Evolutionary conservation across 2,329 filamentous ascomycete genomes (phyloP).

Genomic region (Camillea tinctor): DNA sequence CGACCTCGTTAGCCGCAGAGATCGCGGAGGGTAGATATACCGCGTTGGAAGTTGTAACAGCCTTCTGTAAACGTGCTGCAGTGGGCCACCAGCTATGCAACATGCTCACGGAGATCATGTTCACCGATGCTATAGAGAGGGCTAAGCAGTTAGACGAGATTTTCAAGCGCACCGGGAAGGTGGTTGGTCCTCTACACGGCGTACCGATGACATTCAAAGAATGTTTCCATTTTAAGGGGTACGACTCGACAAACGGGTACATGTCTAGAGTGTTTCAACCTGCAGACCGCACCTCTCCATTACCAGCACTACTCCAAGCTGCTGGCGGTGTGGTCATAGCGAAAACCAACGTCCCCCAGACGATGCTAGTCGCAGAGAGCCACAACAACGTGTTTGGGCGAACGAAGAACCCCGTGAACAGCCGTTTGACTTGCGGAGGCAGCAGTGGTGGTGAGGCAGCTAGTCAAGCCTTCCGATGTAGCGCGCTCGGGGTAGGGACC

Average conservation of each 20-base stretch:
- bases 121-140: conserved; percentile 26
- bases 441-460: conserved; percentile 53
- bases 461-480: conserved; percentile 23
- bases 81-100: conserved; percentile 45
- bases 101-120: conserved; percentile 28
- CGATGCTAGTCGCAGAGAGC: conserved; percentile 52
- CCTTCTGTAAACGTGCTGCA: conserved; percentile 49
- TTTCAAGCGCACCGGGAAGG: conserved; percentile 33
- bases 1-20: conserved; percentile 18
- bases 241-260: conserved; percentile 26
- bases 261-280: conserved; percentile 35
- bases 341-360: conserved; percentile 56
- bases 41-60: conserved; percentile 29
- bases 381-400: conserved; percentile 62
- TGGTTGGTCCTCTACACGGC: conserved; percentile 40
- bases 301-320: conserved; percentile 29
- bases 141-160: conserved; percentile 43
- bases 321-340: conserved; percentile 42
- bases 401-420: conserved; percentile 61
- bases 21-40: conserved; percentile 23
- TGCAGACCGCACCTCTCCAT: conserved; percentile 9
- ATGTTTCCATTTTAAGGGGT: conserved; percentile 24
- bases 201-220: conserved; percentile 28
- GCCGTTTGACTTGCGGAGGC: conserved; percentile 58
- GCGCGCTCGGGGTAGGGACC: conserved; percentile 24